Base-by-base conservation (phyloP, 2,329 filamentous ascomycete species). In the Aspergillus sp. region DNA sequence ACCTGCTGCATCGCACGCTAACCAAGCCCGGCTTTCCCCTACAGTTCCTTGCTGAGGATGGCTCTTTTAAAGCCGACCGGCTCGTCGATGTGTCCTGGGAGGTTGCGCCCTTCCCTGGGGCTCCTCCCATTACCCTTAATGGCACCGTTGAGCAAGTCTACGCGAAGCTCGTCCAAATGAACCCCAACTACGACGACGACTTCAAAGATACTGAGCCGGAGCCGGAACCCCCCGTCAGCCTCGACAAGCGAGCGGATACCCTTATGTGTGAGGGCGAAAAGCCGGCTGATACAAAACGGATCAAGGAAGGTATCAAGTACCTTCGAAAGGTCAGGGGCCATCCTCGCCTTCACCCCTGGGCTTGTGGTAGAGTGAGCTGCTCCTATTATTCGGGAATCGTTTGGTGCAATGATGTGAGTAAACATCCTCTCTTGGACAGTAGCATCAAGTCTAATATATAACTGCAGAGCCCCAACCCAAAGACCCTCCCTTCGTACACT, bases 341-440 rank as follows among this genome's bases (percentile, higher is more conserved):
- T 1, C 27, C 27, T 30, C 27, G 4, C 3, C 27, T 30, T 13
- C 5, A 2, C 15, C 11, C 5, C 33, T 42, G 4, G 20, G 42
- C 5, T 33, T 54, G 4, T 41, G 42, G 20, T 13, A 40, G 9
- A 39, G 20, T 11, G 42, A 46, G 42, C 42, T 54, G 42, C 42
- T 39, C 42, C n/a, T 47, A 20, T 11, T 12, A 20, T 7, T 17
- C 51, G 2, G 41, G 33, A 5, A 54, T 47, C 8, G 6, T 20
- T 5, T 54, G 42, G 51, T 54, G 51, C 33, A 54, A 54, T 34
- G 20, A 30, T 40, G 50, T 52, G 12, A 52, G 50, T 37, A 45
- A 1, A 13, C 42, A 5, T 30, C 27, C 8, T 3, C 27, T 30
- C 27, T 30, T 11, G 27, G 9, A 8, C 19, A 45, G 0, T 45